Evolutionary conservation across 768 basidiomycete species (phyloP), one percentile per base, ranked within the genome.

Genomic region (Pilatotrama ljubarskyi): DNA sequence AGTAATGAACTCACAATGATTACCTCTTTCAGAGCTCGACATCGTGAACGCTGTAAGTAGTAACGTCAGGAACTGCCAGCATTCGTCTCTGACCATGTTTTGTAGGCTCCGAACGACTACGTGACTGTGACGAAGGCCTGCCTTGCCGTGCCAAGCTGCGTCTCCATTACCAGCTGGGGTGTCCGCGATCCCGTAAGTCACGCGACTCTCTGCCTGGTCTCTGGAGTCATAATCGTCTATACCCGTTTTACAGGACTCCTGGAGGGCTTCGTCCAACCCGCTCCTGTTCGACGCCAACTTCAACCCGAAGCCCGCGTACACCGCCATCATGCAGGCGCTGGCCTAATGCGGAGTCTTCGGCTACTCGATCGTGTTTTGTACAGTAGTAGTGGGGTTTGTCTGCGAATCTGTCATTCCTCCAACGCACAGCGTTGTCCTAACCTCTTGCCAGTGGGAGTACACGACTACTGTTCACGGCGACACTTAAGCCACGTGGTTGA

Each of bases 141-240:
- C 66, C 63, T 81, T 46, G 70, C 69, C 29, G 74, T 75, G 10
- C 68, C 77, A 1, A 60, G 63, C 17, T 82, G 81, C 65, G 73
- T 80, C 25, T 73, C 76, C n/a, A 79, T 82, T 68, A 82, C 81
- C 29, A 73, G 72, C 46, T 82, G 80, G 80, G 79, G 79, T 66
- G 77, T 81, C 41, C 74, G 76, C 65, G 80, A 82, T 64, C 68
- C 70, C 47, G 80, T 78, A 56, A 37, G 52, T 47, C 4, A 9
- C 32, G 10, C n/a, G 17, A 35, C 18, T 52, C 8, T 2, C 11
- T 20, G 9, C 8, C 5, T 18, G 10, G n/a, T 10, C 49, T 22
- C 25, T 26, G 29, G 20, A 26, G 44, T 18, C 2, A 7, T 14
- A 40, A 44, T 25, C 24, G 26, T 15, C 17, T 36, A 5, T 8